A percentile compares a stretch with the other conserved stretches of the same genome.
Conservation (phyloP, 1,139 yeast species). For the Kodamaea sp. region DNA sequence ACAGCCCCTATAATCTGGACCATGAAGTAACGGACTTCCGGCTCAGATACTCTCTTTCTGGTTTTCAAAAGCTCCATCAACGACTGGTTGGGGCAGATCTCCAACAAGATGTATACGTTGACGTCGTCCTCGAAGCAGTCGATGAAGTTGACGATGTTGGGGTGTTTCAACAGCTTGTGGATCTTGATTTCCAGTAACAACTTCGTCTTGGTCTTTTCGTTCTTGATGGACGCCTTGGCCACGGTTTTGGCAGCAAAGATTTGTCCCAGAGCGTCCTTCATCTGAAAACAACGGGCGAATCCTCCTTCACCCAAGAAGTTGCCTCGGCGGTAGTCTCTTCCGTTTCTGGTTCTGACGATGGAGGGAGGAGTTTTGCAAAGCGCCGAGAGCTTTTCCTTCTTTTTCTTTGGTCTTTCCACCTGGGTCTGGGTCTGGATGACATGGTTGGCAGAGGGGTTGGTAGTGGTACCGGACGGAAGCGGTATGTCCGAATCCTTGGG, state of each 20-base stretch:
- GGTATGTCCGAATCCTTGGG: constrained; percentile 29
- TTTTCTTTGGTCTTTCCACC: constrained; percentile 46
- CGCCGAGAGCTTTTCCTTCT: constrained; percentile 83
- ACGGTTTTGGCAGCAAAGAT: constrained; percentile 96
- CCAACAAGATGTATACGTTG: constrained; percentile 88
- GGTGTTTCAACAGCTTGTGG: constrained; percentile 86
- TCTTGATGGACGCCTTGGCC: constrained; percentile 90
- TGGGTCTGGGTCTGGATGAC: constrained; percentile 8
- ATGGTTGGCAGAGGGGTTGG: constrained; percentile 6
- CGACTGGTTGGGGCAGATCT: constrained; percentile 92
- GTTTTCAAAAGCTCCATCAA: constrained; percentile 88
- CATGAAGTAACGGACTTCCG: constrained; percentile 88
- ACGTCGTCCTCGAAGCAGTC: constrained; percentile 96
- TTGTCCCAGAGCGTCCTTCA: constrained; percentile 84
- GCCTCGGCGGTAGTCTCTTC: constrained; percentile 90
- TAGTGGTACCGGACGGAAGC: constrained; percentile 13
- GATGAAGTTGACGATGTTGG: constrained; percentile 85
- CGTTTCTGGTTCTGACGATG: constrained; percentile 80
- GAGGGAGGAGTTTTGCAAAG: constrained; percentile 95
- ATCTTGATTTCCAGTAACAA: constrained; percentile 90
- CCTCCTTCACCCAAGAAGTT: constrained; percentile 96
- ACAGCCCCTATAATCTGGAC: constrained; percentile 94
- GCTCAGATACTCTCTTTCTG: constrained; percentile 81
- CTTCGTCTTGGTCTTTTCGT: constrained; percentile 89
- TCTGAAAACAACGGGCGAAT: constrained; percentile 97